Evolutionary conservation across 2,329 filamentous ascomycete species (phyloP).

Genomic region (Colletotrichum nymphaeae): DNA sequence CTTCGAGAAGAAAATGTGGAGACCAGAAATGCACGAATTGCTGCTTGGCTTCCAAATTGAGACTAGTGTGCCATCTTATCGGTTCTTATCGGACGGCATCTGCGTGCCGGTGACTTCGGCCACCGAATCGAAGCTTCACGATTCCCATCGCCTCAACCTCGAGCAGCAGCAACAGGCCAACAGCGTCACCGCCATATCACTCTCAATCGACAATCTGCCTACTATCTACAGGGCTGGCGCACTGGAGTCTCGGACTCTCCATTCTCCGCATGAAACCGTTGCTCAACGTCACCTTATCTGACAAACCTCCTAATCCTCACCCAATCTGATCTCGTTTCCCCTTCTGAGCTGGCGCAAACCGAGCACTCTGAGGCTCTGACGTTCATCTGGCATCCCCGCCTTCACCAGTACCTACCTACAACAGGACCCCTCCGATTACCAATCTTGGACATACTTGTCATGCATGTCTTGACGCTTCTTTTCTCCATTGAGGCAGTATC

Average conservation of each 20-base stretch:
- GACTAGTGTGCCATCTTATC: constrained; percentile 39
- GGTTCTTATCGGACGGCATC: background rate
- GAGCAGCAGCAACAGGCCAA: no score
- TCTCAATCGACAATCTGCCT: background rate
- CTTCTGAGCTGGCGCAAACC: background rate
- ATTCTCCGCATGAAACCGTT: background rate
- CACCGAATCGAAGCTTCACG: background rate
- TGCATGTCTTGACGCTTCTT: constrained; percentile 32
- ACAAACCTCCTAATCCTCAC: background rate
- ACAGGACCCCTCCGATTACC: constrained; percentile 3
- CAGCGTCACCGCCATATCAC: background rate
- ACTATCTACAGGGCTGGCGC: background rate
- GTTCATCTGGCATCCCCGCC: background rate
- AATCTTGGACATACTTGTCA: constrained; percentile 21
- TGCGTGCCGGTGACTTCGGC: background rate
- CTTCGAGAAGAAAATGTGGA: background rate
- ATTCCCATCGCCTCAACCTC: background rate
- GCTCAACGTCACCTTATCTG: background rate
- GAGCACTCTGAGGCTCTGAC: background rate
- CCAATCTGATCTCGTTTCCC: background rate
- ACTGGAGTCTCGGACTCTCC: background rate
- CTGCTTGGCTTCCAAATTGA: constrained; percentile 44
- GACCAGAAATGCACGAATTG: constrained; percentile 34
- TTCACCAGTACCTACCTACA: background rate
- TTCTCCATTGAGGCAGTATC: constrained; percentile 31